phyloP scores from a whole-genome alignment of 2,329 filamentous ascomycete genomes.

The Trichoderma gracile region DNA sequence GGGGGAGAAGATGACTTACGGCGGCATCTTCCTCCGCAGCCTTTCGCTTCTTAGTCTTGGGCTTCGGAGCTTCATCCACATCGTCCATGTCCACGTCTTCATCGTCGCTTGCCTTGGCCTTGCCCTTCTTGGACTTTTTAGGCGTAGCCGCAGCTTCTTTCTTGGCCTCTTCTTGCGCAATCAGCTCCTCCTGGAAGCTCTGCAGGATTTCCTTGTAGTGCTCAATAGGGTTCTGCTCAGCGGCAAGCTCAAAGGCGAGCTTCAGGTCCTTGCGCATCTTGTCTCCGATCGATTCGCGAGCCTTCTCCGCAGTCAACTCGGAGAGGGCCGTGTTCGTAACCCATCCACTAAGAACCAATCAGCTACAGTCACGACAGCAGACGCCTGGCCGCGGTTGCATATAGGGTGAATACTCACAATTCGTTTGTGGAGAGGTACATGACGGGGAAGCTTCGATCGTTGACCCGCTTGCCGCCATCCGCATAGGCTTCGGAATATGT shows the following conservation, averaged over 20 bases:
- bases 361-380: slow-evolving; percentile 24
- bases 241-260: slow-evolving; percentile 76
- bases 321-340: slow-evolving; percentile 80
- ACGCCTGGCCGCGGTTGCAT: slow-evolving; percentile 1
- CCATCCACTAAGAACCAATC: slow-evolving; percentile 69
- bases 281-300: slow-evolving; percentile 66
- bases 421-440: slow-evolving; percentile 96
- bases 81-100: slow-evolving; percentile 65
- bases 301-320: slow-evolving; percentile 72
- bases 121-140: slow-evolving; percentile 48
- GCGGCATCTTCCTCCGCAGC: slow-evolving; percentile 71
- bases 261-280: slow-evolving; percentile 81
- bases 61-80: slow-evolving; percentile 64
- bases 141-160: slow-evolving; percentile 44
- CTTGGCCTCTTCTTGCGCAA: slow-evolving; percentile 55
- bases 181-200: slow-evolving; percentile 66
- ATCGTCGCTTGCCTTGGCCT: slow-evolving; percentile 53
- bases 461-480: slow-evolving; percentile 81
- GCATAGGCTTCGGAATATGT: slow-evolving; percentile 84
- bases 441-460: slow-evolving; percentile 85
- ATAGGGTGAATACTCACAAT: slow-evolving; percentile 68
- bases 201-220: slow-evolving; percentile 81
- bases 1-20: slow-evolving; percentile 37
- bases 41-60: slow-evolving; percentile 75
- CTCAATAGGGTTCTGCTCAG: slow-evolving; percentile 73